Conservation (phyloP, 179 eudicot species). For the Heliamphora pulchella region DNA sequence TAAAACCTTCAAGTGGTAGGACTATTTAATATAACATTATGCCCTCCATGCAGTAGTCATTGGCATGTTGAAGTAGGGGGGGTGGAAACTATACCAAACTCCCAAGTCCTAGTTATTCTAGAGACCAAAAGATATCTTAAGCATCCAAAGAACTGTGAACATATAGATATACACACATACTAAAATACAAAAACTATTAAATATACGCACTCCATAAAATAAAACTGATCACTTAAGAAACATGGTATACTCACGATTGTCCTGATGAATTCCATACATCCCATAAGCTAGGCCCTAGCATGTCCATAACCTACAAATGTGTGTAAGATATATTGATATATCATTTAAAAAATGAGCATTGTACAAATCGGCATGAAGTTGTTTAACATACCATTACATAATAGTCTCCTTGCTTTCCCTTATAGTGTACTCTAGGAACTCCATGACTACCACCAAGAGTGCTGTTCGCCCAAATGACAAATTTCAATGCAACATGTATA, state of each 20-base stretch:
- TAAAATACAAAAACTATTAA: too few species aligned
- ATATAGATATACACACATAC: neutral
- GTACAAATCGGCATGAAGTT: neutral
- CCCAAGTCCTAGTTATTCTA: neutral
- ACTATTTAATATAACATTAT: too few species aligned
- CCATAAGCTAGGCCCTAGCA: conserved; percentile 94
- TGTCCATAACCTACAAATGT: conserved; percentile 76
- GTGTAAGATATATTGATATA: neutral
- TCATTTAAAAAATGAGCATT: neutral
- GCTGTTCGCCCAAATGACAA: conserved; percentile 36
- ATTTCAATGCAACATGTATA: neutral
- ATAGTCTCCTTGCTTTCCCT: conserved; percentile 88
- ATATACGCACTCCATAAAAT: neutral
- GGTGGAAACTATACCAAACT: too few species aligned
- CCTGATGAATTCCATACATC: conserved; percentile 94
- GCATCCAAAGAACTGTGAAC: neutral
- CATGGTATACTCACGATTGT: conserved; percentile 55
- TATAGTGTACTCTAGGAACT: conserved; percentile 77
- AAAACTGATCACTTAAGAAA: conserved; percentile 4
- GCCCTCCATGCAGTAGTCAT: too few species aligned
- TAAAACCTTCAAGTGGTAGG: too few species aligned
- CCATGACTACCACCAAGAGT: conserved; percentile 86
- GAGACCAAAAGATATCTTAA: neutral
- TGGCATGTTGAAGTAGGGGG: too few species aligned
- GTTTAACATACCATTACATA: conserved; percentile 61